A percentile compares a stretch with the other conserved stretches of the same genome.
Conservation (phyloP, 331 rosid genomes). For the Acacia concinna region DNA sequence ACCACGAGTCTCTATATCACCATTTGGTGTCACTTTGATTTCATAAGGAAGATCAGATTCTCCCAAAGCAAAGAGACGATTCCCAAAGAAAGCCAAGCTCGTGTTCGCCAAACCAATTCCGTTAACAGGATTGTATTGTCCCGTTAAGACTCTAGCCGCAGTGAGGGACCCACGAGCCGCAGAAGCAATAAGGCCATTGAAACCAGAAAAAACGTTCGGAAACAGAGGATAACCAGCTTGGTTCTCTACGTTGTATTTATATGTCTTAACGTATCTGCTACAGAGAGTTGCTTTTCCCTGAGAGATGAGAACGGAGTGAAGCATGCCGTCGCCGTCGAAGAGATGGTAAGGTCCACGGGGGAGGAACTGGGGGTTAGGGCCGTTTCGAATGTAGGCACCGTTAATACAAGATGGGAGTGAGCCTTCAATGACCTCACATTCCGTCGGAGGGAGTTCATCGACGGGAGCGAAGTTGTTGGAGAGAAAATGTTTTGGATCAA, state of each 20-base stretch:
- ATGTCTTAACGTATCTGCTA: conserved; percentile 75
- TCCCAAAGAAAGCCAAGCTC: conserved; percentile 62
- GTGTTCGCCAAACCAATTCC: conserved; percentile 91
- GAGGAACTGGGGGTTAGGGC: conserved; percentile 89
- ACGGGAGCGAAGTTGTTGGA: conserved; percentile 79
- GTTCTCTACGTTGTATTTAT: conserved; percentile 61
- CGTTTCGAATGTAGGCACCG: conserved; percentile 87
- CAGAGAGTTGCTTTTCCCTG: conserved; percentile 65
- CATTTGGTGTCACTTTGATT: conserved; percentile 37
- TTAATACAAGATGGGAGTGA: conserved; percentile 56
- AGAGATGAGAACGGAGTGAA: conserved; percentile 65
- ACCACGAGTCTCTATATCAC: conserved; percentile 61
- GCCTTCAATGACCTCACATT: conserved; percentile 54
- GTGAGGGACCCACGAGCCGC: conserved; percentile 70
- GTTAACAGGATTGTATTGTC: conserved; percentile 60
- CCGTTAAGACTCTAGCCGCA: conserved; percentile 61
- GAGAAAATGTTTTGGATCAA: conserved; percentile 61
- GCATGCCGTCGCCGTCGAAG: conserved; percentile 93
- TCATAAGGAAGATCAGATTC: conserved; percentile 84
- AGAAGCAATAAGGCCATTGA: conserved; percentile 59
- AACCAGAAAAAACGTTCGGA: conserved; percentile 70
- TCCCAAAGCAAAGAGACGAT: conserved; percentile 65
- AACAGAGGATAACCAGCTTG: conserved; percentile 63
- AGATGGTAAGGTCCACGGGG: conserved; percentile 95
- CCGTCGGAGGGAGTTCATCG: conserved; percentile 70